Base-by-base conservation (phyloP, 2,329 filamentous ascomycete genomes). In the Sporothrix globosa region DNA sequence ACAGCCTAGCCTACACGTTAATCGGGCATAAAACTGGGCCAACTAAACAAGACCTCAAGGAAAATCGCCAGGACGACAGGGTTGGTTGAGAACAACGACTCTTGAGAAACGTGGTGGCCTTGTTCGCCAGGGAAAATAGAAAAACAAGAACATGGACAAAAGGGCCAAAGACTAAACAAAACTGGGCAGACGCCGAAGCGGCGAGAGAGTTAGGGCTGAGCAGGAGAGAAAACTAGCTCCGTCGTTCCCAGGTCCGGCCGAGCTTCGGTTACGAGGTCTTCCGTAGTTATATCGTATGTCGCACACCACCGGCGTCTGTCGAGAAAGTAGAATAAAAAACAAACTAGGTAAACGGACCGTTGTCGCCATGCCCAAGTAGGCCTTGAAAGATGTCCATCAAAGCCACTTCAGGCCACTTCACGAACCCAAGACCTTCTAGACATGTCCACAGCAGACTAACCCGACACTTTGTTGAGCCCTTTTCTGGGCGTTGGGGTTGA, bases 81-180 rank as follows among this genome's bases (percentile, higher is more conserved):
- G 44, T n/a, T n/a, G n/a, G n/a, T n/a, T n/a, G n/a, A n/a, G n/a
- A n/a, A n/a, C n/a, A n/a, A n/a, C n/a, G n/a, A n/a, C n/a, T n/a
- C n/a, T n/a, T 19, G 14, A 66, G 44, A 66, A 66, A 66, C 61
- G 61, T 66, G 61, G 61, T 52, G 61, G 27, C 61, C 61, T 17
- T 65, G 61, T 46, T 24, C 13, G 44, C 11, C 44, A 46, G 19
- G 44, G 3, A 34, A 34, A 34, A 34, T 34, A 7, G 30, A 34
- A 34, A 34, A 34, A 34, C 4, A 34, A 34, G 5, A 30, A 3
- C 3, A 6, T 34, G 5, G 30, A 34, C 4, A 6, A 34, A 34
- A 34, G 30, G 30, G 30, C 30, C 30, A 34, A 7, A 3, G 30
- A 34, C 30, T 4, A 34, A 34, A 34, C 44, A 46, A 46, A 46